phyloP scores from a whole-genome alignment of 148 eudicot species.

The Spergularia bocconei region DNA sequence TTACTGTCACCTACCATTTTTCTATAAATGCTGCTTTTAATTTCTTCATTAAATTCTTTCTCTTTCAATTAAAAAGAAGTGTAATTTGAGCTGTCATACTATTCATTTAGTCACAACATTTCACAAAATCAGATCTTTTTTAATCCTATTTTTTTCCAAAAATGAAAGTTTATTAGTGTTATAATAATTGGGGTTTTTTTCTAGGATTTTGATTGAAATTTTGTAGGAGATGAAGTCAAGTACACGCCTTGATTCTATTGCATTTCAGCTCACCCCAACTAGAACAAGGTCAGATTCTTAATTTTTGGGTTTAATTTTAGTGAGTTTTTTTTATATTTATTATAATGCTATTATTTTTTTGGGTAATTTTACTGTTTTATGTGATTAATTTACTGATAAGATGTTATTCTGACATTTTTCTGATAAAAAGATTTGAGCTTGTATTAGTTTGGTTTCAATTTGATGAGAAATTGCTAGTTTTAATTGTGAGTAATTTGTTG shows the following conservation, averaged over 20 bases:
- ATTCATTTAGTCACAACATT: neutral
- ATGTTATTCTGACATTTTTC: neutral
- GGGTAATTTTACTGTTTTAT: constrained; percentile 3
- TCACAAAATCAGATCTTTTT: constrained; percentile 21
- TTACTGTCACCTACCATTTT: constrained; percentile 3
- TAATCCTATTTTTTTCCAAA: neutral
- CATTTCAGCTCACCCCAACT: constrained; percentile 96
- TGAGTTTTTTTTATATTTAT: neutral
- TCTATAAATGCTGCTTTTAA: neutral
- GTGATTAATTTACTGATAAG: neutral
- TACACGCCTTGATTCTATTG: constrained; percentile 60
- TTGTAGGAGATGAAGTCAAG: constrained; percentile 58
- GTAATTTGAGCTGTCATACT: constrained; percentile 5
- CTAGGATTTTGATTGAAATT: neutral
- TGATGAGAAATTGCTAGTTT: neutral
- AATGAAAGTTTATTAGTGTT: neutral
- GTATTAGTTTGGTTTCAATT: constrained; percentile 13
- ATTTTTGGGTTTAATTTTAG: neutral
- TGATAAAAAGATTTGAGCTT: neutral
- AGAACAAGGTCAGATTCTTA: constrained; percentile 67
- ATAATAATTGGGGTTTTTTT: neutral
- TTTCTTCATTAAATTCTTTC: constrained; percentile 11
- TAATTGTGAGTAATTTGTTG: neutral
- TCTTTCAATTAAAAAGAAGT: neutral
- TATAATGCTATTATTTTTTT: neutral